Evolutionary conservation across 2,329 filamentous ascomycete genomes (phyloP), one percentile per base, ranked within the genome.

Genomic region (Fusarium tjaetaba): DNA sequence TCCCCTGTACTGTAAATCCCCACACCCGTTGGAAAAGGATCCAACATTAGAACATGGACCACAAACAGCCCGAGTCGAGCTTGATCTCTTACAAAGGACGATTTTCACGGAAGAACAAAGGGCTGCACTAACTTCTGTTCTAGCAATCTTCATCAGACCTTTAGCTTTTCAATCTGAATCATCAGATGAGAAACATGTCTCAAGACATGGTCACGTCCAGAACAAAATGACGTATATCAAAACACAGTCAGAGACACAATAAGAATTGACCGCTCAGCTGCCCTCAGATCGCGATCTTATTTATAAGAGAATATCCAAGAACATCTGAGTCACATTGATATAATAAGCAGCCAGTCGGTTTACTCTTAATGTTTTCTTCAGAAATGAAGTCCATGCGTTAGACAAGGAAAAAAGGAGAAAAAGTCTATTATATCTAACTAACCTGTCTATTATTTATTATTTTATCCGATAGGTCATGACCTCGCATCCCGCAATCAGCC

Each of bases 251-350:
- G 67, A 71, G 61, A 58, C 61, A 53, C 41, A 62, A 20, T 38
- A 49, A 62, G 20, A 28, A 68, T 45, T 34, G 22, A 48, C 34
- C 26, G 57, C 61, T 73, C 70, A 73, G 46, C 70, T 73, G 70
- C 57, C 36, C 66, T 45, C 43, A 71, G 48, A 73, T 73, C 61
- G 61, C 65, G 61, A 73, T 73, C 52, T 43, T 59, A 45, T 61
- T 73, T 46, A 71, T 42, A 30, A 52, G 22, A 41, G 39, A 45
- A n/a, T 42, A 16, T n/a, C 20, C 42, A 30, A 16, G 39, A 46
- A 16, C 22, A 48, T 32, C 18, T 22, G 20, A 55, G n/a, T 42
- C 32, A 62, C 38, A 38, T 55, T n/a, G 22, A 11, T 9, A 49
- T 16, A 28, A 38, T 16, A 20, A 30, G 41, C 26, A 41, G 20